These are phyloP conservation scores for Cordyceps militaris DNA, from an alignment of 2,329 filamentous ascomycete genomes.

Conservation along the genomic window DNA sequence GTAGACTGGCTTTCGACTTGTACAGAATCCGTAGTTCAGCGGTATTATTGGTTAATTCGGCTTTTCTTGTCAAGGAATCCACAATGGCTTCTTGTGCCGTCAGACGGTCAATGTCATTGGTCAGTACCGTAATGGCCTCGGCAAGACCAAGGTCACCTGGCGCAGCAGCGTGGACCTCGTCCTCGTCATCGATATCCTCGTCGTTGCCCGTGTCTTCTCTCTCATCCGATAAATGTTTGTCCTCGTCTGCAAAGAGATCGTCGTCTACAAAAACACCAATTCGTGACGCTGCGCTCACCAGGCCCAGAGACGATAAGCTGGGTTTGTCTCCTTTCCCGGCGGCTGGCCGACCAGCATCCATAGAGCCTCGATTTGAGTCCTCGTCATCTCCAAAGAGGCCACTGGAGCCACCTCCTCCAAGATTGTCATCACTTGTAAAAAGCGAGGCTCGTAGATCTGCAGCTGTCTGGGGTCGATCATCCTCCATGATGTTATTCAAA, in stretches of 20 bases:
- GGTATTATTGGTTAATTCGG: constrained; percentile 93
- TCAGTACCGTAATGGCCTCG: constrained; percentile 85
- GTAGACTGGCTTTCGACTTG: constrained; percentile 89
- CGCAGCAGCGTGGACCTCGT: constrained; percentile 87
- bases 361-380: constrained; percentile 54
- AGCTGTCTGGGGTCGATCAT: constrained; percentile 57
- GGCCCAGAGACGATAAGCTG: constrained; percentile 82
- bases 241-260: constrained; percentile 85
- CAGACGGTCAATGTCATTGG: constrained; percentile 83
- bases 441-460: constrained; percentile 61
- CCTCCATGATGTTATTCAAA: constrained; percentile 84
- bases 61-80: constrained; percentile 85
- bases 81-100: constrained; percentile 83
- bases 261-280: constrained; percentile 92
- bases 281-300: constrained; percentile 79
- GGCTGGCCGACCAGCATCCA: constrained; percentile 42
- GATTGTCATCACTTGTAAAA: constrained; percentile 40
- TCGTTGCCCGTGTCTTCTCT: constrained; percentile 62
- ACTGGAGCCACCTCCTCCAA: constrained; percentile 42
- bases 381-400: constrained; percentile 48
- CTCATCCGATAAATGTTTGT: constrained; percentile 79
- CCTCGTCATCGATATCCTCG: constrained; percentile 54
- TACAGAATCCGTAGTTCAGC: constrained; percentile 85
- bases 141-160: constrained; percentile 89
- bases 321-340: constrained; percentile 55